Base-by-base conservation (phyloP, 495 filamentous ascomycete species). In the Penicillium salamii region DNA sequence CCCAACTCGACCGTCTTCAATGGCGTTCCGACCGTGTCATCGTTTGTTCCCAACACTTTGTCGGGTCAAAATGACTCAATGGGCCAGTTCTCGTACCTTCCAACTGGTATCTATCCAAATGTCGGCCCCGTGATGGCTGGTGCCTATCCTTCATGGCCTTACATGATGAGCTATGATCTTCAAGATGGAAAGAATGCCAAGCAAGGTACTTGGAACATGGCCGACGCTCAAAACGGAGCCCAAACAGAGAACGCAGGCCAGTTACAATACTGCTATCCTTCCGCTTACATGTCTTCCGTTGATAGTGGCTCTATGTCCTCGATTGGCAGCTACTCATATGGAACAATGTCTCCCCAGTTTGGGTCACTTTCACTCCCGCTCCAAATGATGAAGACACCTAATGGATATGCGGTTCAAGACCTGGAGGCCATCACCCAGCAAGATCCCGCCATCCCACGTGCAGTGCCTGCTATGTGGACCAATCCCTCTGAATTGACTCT, bases 381-480 rank as follows among this genome's bases (percentile, higher is more conserved):
- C 9, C 69, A 74, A 46, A 68, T 74, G 65, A 74, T 73, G 71
- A 73, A 68, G 43, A 69, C 68, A 2, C 48, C 65, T 18, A 75
- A 76, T 48, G 80, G 79, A 45, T 76, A 80, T 38, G 70, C 85
- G 41, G 72, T 86, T 23, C 75, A 82, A 48, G 80, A 88, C 23
- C 74, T 96, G 23, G 79, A 92, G 53, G 75, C 77, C 17, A 71
- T 95, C 45, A 78, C 91, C 7, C 75, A 84, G 50, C 78, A 86
- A 55, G 82, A 88, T 7, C 92, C 95, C 17, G 65, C 82, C 2
- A 95, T 97, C 55, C 93, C 93, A n/a, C 74, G 77, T 26, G 91
- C 95, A 17, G 88, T 98, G 41, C 91, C 91, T 18, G 90, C 91
- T 12, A 81, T 88, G 57, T 90, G 86, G 72, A 87, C 85, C 36